These are phyloP conservation scores for Metschnikowia shivogae DNA, from an alignment of 805 yeast species.

Conservation along the genomic window DNA sequence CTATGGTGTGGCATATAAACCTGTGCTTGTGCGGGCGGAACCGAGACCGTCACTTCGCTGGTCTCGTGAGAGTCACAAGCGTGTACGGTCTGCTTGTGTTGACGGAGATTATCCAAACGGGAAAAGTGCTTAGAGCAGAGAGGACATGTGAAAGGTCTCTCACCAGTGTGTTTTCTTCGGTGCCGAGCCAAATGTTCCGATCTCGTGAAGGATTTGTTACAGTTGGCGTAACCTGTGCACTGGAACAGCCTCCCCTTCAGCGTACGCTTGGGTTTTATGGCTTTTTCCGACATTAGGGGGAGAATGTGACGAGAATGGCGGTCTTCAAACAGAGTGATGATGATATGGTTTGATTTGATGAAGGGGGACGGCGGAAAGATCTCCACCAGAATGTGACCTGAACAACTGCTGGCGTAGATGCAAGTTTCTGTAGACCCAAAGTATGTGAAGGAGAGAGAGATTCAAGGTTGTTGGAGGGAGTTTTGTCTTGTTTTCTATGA, in stretches of 20 bases:
- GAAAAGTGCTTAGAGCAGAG: constrained; percentile 77
- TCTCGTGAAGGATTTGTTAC: constrained; percentile 84
- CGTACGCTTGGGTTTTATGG: constrained; percentile 29
- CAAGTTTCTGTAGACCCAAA: too few relatives aligned
- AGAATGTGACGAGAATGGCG: not conserved
- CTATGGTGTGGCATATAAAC: not conserved
- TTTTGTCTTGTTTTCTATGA: not conserved
- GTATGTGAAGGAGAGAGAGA: too few relatives aligned
- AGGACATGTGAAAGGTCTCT: constrained; percentile 84
- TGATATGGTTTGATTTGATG: not conserved
- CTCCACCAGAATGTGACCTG: too few relatives aligned
- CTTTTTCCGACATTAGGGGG: constrained; percentile 2
- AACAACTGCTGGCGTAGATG: too few relatives aligned
- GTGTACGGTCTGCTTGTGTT: constrained; percentile 77
- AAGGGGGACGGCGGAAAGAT: too few relatives aligned
- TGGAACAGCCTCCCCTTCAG: constrained; percentile 67
- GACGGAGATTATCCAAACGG: constrained; percentile 82
- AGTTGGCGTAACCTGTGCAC: constrained; percentile 82
- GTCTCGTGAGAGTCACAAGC: constrained; percentile 34
- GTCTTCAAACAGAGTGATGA: not conserved
- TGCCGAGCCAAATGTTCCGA: constrained; percentile 92
- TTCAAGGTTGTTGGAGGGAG: not conserved
- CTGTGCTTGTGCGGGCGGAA: not conserved
- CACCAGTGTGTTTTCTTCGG: constrained; percentile 91
- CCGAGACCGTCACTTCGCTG: constrained; percentile 2